Evolutionary conservation across 495 filamentous ascomycete species (phyloP).

Genomic region (Letharia columbiana): DNA sequence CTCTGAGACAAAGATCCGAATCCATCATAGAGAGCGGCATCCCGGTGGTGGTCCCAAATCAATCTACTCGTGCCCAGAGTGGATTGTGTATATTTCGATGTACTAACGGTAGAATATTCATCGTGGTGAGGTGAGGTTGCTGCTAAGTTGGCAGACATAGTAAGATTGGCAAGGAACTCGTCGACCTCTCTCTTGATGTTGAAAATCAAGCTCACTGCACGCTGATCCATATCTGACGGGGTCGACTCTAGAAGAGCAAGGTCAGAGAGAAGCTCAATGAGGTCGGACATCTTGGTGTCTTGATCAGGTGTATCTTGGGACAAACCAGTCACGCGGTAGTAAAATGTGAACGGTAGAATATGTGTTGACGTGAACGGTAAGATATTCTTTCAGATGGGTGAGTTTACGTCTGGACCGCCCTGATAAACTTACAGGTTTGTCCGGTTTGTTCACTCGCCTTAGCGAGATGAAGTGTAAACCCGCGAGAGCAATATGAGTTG

Average conservation of each 20-base stretch:
- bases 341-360: not conserved
- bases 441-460: not conserved
- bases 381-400: not conserved
- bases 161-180: not conserved
- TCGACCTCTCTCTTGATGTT: not conserved
- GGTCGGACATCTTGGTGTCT: not conserved
- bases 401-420: not conserved
- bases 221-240: not conserved
- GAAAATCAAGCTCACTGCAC: not conserved
- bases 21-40: not conserved
- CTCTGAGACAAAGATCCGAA: not conserved
- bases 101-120: not conserved
- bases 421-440: not conserved
- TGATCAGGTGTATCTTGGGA: not conserved
- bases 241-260: slow-evolving; percentile 1
- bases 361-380: too few relatives aligned
- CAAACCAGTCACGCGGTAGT: not conserved
- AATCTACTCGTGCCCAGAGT: not conserved
- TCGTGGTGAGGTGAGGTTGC: not conserved
- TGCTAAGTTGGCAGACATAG: not conserved
- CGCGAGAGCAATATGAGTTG: not conserved
- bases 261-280: not conserved
- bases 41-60: not conserved
- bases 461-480: not conserved
- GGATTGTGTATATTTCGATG: not conserved